Evolutionary conservation across 23 red algal species (phyloP).

Genomic region (Gracilaria caudata): DNA sequence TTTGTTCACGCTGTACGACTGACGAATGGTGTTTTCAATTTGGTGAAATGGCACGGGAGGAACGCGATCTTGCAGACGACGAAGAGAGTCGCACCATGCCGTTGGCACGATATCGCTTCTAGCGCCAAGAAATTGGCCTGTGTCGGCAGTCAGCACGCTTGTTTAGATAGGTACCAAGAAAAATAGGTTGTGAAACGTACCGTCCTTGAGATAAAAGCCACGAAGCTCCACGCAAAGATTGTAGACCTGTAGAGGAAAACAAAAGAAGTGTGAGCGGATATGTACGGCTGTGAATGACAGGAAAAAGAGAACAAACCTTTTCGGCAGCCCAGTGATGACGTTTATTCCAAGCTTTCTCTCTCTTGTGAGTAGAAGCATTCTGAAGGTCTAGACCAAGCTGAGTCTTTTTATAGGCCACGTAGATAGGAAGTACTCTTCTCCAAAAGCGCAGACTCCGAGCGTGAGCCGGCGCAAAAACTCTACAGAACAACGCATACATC

Average conservation of each 20-base stretch:
- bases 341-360: slow-evolving; percentile 65
- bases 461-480: slow-evolving; percentile 37
- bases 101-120: slow-evolving; percentile 84
- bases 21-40: slow-evolving; percentile 65
- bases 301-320: slow-evolving; percentile 20
- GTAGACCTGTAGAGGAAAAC: slow-evolving; percentile 25
- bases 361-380: slow-evolving; percentile 20
- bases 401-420: slow-evolving; percentile 83
- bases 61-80: slow-evolving; percentile 78
- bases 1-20: slow-evolving; percentile 65
- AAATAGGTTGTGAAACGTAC: not conserved
- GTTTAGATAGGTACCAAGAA: not conserved
- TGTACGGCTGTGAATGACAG: not conserved
- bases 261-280: not conserved
- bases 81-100: slow-evolving; percentile 77
- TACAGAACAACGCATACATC: slow-evolving; percentile 15
- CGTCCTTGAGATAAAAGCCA: slow-evolving; percentile 96
- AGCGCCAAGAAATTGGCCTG: slow-evolving; percentile 79
- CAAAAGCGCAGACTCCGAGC: slow-evolving; percentile 82
- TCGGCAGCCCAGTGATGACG: slow-evolving; percentile 88
- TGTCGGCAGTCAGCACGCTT: not conserved
- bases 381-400: slow-evolving; percentile 45
- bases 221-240: slow-evolving; percentile 80
- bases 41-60: slow-evolving; percentile 73
- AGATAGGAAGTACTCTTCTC: slow-evolving; percentile 85